Conservation (phyloP, 78 protist genomes). For the Emiliania huxleyi region DNA sequence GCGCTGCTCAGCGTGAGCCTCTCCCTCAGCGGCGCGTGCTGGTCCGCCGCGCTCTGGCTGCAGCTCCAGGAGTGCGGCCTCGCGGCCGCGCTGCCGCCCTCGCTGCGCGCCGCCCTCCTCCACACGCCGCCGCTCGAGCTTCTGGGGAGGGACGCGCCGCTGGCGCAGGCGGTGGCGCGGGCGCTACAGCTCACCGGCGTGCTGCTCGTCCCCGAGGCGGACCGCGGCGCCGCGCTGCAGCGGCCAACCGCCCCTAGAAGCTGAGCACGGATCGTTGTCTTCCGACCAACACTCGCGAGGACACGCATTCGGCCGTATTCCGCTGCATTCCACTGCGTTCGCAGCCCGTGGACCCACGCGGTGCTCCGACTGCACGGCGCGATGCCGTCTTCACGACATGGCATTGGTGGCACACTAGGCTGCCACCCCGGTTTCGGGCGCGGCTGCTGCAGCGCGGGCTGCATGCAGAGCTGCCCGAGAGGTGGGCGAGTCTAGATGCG, state of each 20-base stretch:
- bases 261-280: too few relatives aligned
- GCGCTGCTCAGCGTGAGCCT: not conserved
- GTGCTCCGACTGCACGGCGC: too few relatives aligned
- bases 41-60: conserved; percentile 3
- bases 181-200: not conserved
- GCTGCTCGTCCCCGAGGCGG: not conserved
- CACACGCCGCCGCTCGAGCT: not conserved
- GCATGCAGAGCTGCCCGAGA: not conserved
- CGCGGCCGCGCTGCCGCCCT: not conserved
- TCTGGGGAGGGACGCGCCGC: not conserved
- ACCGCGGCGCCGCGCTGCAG: not conserved
- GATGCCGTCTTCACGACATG: too few relatives aligned
- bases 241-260: too few relatives aligned
- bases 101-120: not conserved
- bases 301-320: too few relatives aligned
- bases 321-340: too few relatives aligned
- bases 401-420: too few relatives aligned
- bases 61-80: not conserved
- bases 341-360: too few relatives aligned
- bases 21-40: not conserved
- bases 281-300: too few relatives aligned
- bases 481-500: too few relatives aligned
- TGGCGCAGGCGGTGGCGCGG: not conserved
- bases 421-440: not conserved
- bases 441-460: not conserved